Percentiles rank a stretch among this genome's conserved stretches.
phyloP scores from a whole-genome alignment of 2,329 filamentous ascomycete species.

The Fusarium bulbicola region DNA sequence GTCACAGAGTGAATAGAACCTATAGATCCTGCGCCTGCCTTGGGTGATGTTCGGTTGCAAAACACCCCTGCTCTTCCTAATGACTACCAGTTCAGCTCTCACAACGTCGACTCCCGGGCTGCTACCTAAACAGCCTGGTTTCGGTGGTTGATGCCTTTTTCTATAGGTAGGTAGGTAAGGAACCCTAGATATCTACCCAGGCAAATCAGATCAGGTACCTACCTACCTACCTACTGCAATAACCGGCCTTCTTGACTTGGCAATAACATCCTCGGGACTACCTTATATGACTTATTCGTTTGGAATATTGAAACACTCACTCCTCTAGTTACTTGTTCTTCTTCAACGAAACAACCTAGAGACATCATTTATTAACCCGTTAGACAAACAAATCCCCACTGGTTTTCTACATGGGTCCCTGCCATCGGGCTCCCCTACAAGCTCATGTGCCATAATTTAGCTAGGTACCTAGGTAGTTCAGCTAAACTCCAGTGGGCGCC shows the following conservation, averaged over 20 bases:
- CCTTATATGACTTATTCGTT: not conserved
- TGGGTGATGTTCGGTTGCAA: not conserved
- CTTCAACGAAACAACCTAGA: not conserved
- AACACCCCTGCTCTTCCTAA: conserved; percentile 8
- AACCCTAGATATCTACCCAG: not conserved
- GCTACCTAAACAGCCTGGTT: not conserved
- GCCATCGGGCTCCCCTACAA: not conserved
- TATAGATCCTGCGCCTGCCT: not conserved
- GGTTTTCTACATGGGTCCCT: conserved; percentile 11
- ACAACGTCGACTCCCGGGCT: not conserved
- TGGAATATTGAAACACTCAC: not conserved
- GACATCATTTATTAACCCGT: not conserved
- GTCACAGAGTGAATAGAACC: not conserved
- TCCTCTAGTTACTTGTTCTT: not conserved
- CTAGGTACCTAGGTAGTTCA: not conserved
- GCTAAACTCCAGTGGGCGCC: conserved; percentile 26
- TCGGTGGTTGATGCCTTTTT: not conserved
- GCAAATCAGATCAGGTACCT: not conserved
- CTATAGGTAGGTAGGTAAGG: not conserved
- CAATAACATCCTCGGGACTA: too few relatives aligned
- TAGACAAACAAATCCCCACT: conserved; percentile 9
- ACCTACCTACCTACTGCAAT: not conserved
- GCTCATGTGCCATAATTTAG: conserved; percentile 14
- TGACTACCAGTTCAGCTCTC: conserved; percentile 7
- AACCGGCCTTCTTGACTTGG: not conserved